Conservation (phyloP, 2,329 filamentous ascomycete species). For the Colletotrichum zoysiae region DNA sequence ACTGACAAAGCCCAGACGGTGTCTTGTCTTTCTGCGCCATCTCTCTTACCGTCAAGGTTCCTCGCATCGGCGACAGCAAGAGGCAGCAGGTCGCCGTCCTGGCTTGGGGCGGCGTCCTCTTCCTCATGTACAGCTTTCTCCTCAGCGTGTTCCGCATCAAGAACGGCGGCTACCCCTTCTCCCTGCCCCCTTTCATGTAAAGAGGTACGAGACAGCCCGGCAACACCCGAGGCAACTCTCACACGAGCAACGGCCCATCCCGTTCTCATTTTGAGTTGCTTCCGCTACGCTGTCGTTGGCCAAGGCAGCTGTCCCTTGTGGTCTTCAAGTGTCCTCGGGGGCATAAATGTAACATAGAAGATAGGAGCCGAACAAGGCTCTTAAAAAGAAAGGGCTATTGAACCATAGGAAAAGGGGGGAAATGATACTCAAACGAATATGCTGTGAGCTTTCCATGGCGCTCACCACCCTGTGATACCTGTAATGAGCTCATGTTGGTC, state of each 20-base stretch:
- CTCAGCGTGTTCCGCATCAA: slow-evolving; percentile 94
- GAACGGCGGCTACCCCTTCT: slow-evolving; percentile 96
- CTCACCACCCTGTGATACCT: not conserved
- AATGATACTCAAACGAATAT: slow-evolving; percentile 1
- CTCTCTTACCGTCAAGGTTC: slow-evolving; percentile 90
- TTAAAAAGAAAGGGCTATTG: not conserved
- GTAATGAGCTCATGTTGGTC: not conserved
- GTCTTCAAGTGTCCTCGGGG: slow-evolving; percentile 6
- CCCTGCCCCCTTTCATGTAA: slow-evolving; percentile 86
- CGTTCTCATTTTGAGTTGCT: not conserved
- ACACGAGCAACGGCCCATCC: not conserved
- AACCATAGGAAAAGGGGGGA: not conserved
- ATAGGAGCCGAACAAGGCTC: not conserved
- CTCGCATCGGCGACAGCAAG: slow-evolving; percentile 83
- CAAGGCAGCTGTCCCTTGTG: not conserved
- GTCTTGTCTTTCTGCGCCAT: slow-evolving; percentile 91
- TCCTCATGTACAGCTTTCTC: slow-evolving; percentile 92
- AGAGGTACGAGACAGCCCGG: slow-evolving; percentile 8
- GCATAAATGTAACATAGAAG: slow-evolving; percentile 28
- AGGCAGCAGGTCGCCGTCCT: slow-evolving; percentile 86
- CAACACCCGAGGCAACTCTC: not conserved
- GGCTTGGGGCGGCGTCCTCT: slow-evolving; percentile 81
- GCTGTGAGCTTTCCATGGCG: not conserved
- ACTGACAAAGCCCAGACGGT: slow-evolving; percentile 67
- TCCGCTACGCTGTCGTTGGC: not conserved